Base-by-base conservation (phyloP, 1,139 yeast genomes). In the Zygosaccharomyces sapae region DNA sequence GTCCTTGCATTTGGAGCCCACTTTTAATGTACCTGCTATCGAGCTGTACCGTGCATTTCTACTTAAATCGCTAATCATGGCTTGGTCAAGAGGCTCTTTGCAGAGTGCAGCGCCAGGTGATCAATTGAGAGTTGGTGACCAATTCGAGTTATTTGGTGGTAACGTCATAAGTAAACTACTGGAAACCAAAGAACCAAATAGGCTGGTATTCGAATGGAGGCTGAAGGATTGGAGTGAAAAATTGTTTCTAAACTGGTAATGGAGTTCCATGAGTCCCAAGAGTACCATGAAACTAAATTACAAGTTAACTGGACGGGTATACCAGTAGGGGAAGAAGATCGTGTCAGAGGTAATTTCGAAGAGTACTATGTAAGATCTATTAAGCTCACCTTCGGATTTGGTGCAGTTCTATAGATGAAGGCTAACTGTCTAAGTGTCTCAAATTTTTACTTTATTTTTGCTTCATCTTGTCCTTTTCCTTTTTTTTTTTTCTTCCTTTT, bases 261-360 rank as follows among this genome's bases (percentile, higher is more conserved):
- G 57, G 74, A 71, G 38, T 77, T 94, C 54, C 79, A 78, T 47
- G 68, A 66, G 47, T 61, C 67, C 3, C 88, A 87, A 65, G 94
- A 94, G 22, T 75, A 80, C 13, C 79, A 85, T 38, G 97, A 90
- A 60, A 90, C 98, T n/a, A 80, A 76, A 48, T 73, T 90, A 72
- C 79, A 83, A 50, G 92, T 89, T 33, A 74, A 76, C 49, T 87
- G 92, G 79, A 73, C 80, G 19, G 97, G 97, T n/a, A 83, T 92
- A 43, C 98, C 98, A 18, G 75, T 92, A 40, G 98, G 97, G 12
- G 94, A 94, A 65, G 97, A 92, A 67, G 98, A 92, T 49, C 75
- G 85, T 49, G 96, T 87, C 37, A 79, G 81, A 62, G 78, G 74
- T 39, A 92, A 92, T 68, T 92, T 94, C 63, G 89, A 88, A 58